A percentile compares a stretch with the other conserved stretches of the same genome.
Conservation (phyloP, 306 rosid genomes). For the Prunus mume region DNA sequence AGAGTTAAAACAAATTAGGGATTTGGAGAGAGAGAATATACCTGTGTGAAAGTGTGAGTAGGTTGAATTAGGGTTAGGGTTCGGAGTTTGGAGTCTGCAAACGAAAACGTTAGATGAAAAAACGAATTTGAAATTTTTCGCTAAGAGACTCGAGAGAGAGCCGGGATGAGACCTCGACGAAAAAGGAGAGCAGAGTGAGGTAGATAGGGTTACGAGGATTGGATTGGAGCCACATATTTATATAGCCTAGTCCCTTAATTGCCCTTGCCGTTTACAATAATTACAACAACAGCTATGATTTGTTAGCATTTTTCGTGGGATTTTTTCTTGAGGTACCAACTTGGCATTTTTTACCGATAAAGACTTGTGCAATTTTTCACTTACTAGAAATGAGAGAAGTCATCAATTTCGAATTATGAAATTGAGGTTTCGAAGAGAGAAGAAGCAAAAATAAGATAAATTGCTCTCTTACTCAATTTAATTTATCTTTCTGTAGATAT, state of each 20-base stretch:
- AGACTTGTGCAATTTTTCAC: too few relatives aligned
- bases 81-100: conserved; percentile 59
- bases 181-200: not conserved
- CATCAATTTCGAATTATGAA: too few relatives aligned
- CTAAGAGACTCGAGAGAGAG: conserved; percentile 22
- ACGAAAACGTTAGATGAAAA: conserved; percentile 72
- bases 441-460: too few relatives aligned
- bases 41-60: conserved; percentile 36
- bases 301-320: too few relatives aligned
- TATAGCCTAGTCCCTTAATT: conserved; percentile 10
- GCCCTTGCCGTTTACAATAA: not conserved
- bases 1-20: conserved; percentile 24
- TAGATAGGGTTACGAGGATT: conserved; percentile 26
- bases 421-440: too few relatives aligned
- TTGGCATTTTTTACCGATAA: too few relatives aligned
- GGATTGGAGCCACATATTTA: not conserved
- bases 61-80: conserved; percentile 32
- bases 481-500: too few relatives aligned
- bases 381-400: too few relatives aligned
- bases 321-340: too few relatives aligned
- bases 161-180: conserved; percentile 29
- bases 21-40: conserved; percentile 33
- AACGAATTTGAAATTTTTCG: conserved; percentile 24
- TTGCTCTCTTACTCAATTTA: too few relatives aligned
- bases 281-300: not conserved